These are phyloP conservation scores for Polygonum aviculare DNA, from an alignment of 148 eudicot genomes.

Conservation along the genomic window DNA sequence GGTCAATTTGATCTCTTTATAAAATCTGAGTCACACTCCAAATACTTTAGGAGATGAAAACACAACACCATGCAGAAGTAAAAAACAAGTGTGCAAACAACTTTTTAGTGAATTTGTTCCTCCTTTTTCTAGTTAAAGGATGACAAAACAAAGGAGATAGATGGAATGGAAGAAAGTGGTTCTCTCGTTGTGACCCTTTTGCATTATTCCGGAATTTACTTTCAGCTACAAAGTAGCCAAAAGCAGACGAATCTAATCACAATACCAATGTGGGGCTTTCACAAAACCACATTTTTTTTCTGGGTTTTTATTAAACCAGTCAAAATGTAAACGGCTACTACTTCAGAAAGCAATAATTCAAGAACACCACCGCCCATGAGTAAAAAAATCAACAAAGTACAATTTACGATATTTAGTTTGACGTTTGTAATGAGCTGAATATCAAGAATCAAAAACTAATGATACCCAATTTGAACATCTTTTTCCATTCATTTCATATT, in stretches of 20 bases:
- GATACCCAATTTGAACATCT: not conserved
- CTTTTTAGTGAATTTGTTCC: not conserved
- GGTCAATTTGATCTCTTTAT: too few relatives aligned
- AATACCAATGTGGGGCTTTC: not conserved
- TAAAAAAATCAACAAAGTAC: not conserved
- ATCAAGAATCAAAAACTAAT: not conserved
- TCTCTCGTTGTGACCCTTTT: not conserved
- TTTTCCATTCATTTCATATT: not conserved
- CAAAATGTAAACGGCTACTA: not conserved
- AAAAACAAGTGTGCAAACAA: not conserved
- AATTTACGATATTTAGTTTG: not conserved
- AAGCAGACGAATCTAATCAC: slow-evolving; percentile 10
- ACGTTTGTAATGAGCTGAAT: not conserved
- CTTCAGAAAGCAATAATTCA: not conserved
- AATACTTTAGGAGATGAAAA: not conserved
- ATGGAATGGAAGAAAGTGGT: not conserved
- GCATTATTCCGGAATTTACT: slow-evolving; percentile 5
- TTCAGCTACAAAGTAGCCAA: slow-evolving; percentile 8
- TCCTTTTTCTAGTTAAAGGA: slow-evolving; percentile 6
- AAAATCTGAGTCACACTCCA: too few relatives aligned
- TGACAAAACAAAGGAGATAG: not conserved
- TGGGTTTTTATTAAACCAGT: not conserved
- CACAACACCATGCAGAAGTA: not conserved
- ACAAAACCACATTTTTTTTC: not conserved
- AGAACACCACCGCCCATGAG: not conserved